Base-by-base conservation (phyloP, 2,329 filamentous ascomycete species). In the Thielaviopsis cerberus region DNA sequence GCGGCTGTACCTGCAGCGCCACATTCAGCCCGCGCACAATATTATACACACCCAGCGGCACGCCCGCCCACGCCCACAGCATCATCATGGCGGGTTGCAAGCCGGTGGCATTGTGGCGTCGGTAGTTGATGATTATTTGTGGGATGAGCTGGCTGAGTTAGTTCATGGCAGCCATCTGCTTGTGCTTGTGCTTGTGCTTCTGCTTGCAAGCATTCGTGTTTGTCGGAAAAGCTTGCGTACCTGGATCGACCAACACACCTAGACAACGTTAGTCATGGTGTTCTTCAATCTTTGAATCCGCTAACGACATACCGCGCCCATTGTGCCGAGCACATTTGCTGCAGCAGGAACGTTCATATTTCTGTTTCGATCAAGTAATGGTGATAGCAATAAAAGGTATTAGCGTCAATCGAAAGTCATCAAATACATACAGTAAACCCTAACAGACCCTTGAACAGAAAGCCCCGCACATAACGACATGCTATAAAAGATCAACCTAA, bases 11-110 rank as follows among this genome's bases (percentile, higher is more conserved):
- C 11, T 66, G 68, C 15, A 74, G 62, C 2, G 72, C 72, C 1
- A 73, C 25, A 55, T 73, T 73, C 63, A 73, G 73, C 11, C 66
- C 64, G 57, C 69, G 65, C 24, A 71, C 69, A 37, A 73, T 71
- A 60, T 74, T 74, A 63, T 73, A 74, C 4, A 73, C 71, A 1
- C 83, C 83, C 0, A 86, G 71, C 0, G 82, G 82, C 0, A 86
- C 78, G 0, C 83, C 83, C 1, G 83, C 83, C 70, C 74, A 78
- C 0, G 81, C 80, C 76, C 83, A 86, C 1, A 85, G 72, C 66
- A 86, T 76, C 82, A 86, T 86, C 82, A 86, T 85, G 0, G 79
- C 79, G 0, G 79, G 75, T 54, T 85, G 82, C 0, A 86, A 72
- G 0, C 82, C 83, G 0, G 73, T 76, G 1, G 82, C 81, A 70